phyloP scores from a whole-genome alignment of 2,329 filamentous ascomycete genomes.

The Clarireedia sp. region DNA sequence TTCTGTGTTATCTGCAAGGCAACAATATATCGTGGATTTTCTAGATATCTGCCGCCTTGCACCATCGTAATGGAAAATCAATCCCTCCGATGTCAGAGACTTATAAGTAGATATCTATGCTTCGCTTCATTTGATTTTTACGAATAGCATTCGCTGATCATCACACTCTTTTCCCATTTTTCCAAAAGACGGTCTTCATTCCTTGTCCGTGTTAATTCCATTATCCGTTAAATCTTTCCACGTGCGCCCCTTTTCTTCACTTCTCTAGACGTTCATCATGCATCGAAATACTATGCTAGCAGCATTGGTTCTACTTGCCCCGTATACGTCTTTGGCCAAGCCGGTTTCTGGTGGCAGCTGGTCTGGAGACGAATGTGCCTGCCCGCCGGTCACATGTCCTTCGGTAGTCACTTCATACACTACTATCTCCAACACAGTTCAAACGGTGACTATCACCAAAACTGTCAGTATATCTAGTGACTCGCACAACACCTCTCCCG shows the following conservation, averaged over 20 bases:
- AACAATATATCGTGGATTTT: conserved; percentile 7
- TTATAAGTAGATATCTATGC: neutral
- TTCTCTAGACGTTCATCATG: neutral
- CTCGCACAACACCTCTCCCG: neutral
- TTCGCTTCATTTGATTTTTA: neutral
- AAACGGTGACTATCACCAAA: conserved; percentile 1
- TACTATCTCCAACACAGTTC: neutral
- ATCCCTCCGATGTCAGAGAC: neutral
- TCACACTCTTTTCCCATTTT: neutral
- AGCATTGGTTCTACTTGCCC: conserved; percentile 3
- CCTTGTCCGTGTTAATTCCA: neutral
- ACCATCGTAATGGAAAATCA: neutral
- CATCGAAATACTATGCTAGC: neutral
- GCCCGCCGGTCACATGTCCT: neutral
- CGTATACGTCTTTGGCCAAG: conserved; percentile 8
- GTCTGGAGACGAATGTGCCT: conserved; percentile 2
- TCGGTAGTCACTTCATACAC: conserved; percentile 3
- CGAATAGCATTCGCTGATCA: neutral
- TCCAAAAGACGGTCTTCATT: conserved; percentile 6
- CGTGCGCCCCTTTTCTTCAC: neutral
- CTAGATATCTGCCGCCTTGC: neutral
- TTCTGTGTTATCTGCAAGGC: no score
- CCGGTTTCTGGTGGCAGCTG: conserved; percentile 5
- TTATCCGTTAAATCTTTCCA: no score
- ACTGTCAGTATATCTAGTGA: neutral